A percentile compares a stretch with the other conserved stretches of the same genome.
phyloP scores from a whole-genome alignment of 2,329 filamentous ascomycete species.

The Colletotrichum tofieldiae region DNA sequence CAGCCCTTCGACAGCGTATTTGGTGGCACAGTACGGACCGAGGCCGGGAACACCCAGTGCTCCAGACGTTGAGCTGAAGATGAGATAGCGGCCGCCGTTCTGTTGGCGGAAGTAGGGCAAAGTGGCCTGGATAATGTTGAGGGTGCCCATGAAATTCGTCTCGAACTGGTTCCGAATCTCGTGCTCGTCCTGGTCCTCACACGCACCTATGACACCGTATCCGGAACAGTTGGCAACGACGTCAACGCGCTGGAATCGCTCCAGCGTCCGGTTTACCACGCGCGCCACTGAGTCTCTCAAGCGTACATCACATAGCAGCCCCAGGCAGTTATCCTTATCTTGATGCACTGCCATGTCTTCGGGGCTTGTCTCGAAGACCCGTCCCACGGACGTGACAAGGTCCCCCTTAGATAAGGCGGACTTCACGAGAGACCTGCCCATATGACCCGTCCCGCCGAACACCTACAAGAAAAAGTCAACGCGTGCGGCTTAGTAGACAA shows the following conservation, averaged over 20 bases:
- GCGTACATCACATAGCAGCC: slow-evolving; percentile 91
- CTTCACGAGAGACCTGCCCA: slow-evolving; percentile 92
- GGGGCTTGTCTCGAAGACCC: slow-evolving; percentile 82
- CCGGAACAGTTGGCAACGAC: slow-evolving; percentile 95
- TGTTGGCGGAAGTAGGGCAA: slow-evolving; percentile 89
- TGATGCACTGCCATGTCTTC: slow-evolving; percentile 75
- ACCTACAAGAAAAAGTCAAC: slow-evolving; percentile 66
- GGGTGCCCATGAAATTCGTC: slow-evolving; percentile 96
- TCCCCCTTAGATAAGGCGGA: slow-evolving; percentile 86
- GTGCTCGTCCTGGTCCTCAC: slow-evolving; percentile 96
- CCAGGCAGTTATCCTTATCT: slow-evolving; percentile 81
- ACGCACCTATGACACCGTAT: slow-evolving; percentile 95
- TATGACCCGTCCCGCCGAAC: slow-evolving; percentile 97
- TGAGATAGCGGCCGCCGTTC: slow-evolving; percentile 85
- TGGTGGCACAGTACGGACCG: slow-evolving; percentile 95
- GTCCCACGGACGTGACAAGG: slow-evolving; percentile 87
- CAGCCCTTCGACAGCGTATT: slow-evolving; percentile 95
- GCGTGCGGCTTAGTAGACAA: slow-evolving; percentile 8
- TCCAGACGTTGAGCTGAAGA: slow-evolving; percentile 94
- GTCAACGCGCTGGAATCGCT: slow-evolving; percentile 86
- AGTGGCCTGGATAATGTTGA: slow-evolving; percentile 92
- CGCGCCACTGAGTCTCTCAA: slow-evolving; percentile 82
- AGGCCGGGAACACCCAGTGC: slow-evolving; percentile 94
- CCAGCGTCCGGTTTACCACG: slow-evolving; percentile 79
- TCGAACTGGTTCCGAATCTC: slow-evolving; percentile 97